Conservation (phyloP, 2,329 filamentous ascomycete genomes). For the Aspergillus oerlinghausenensis region DNA sequence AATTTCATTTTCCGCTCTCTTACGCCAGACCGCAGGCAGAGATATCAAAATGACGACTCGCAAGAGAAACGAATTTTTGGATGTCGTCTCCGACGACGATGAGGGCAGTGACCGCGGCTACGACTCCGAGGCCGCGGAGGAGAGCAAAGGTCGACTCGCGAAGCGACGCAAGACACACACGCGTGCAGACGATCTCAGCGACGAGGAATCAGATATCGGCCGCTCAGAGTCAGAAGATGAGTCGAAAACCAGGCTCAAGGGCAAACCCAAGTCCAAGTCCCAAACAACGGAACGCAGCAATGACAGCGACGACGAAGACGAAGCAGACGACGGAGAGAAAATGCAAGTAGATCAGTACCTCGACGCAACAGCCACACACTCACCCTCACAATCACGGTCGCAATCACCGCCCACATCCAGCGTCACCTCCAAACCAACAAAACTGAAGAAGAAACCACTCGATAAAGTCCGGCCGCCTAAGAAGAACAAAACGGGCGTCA, state of each 20-base stretch:
- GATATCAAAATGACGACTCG: conserved; percentile 31
- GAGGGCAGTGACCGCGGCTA: conserved; percentile 40
- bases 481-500: conserved; percentile 38
- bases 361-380: conserved; percentile 7
- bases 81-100: conserved; percentile 33
- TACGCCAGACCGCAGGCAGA: background rate
- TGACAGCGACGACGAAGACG: conserved; percentile 7
- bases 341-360: conserved; percentile 9
- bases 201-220: conserved; percentile 28
- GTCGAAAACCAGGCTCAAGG: conserved; percentile 7
- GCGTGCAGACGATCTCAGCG: conserved; percentile 33
- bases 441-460: conserved; percentile 10
- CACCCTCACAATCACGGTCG: background rate
- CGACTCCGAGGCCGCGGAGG: conserved; percentile 41
- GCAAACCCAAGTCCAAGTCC: conserved; percentile 13
- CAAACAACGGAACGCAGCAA: conserved; percentile 6
- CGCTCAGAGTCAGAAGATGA: conserved; percentile 13
- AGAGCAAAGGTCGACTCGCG: conserved; percentile 34
- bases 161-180: conserved; percentile 29
- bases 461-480: conserved; percentile 18
- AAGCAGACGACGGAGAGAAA: conserved; percentile 1
- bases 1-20: no score
- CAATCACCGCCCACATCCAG: background rate
- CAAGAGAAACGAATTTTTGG: conserved; percentile 38
- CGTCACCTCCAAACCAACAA: background rate